phyloP scores from a whole-genome alignment of 371 early-diverging fungal species.

The Dinochytrium kinnereticum region DNA sequence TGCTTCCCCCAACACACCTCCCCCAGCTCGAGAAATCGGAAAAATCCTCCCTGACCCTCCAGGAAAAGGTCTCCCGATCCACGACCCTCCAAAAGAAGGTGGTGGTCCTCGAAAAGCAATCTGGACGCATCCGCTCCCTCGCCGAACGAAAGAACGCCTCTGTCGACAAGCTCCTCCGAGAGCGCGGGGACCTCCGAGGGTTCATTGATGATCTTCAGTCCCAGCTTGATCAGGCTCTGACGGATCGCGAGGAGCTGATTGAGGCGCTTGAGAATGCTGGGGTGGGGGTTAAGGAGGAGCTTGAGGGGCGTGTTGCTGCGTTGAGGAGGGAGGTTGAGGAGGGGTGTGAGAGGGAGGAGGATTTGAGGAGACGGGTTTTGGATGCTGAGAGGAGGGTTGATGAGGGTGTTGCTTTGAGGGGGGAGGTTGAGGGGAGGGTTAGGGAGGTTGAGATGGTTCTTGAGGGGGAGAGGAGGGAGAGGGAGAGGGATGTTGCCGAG shows the following conservation, averaged over 20 bases:
- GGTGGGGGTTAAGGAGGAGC: not conserved
- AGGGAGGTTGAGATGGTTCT: not conserved
- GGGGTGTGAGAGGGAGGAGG: not conserved
- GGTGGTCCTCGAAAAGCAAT: slow-evolving; percentile 23
- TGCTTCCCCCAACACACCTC: not conserved
- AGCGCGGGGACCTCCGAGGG: slow-evolving; percentile 22
- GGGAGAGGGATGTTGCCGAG: not conserved
- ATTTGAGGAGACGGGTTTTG: not conserved
- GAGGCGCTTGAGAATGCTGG: not conserved
- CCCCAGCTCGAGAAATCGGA: slow-evolving; percentile 40
- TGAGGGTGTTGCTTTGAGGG: not conserved
- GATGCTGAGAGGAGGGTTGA: not conserved
- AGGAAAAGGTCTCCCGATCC: slow-evolving; percentile 25
- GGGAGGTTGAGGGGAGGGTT: not conserved
- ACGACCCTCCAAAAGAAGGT: slow-evolving; percentile 20
- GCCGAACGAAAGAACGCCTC: slow-evolving; percentile 22
- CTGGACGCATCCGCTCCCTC: slow-evolving; percentile 20
- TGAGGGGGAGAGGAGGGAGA: not conserved
- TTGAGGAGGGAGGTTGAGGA: not conserved
- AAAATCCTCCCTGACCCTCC: slow-evolving; percentile 28
- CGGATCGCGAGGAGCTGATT: not conserved
- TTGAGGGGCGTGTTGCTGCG: not conserved
- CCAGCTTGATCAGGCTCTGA: slow-evolving; percentile 12
- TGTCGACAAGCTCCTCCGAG: slow-evolving; percentile 29
- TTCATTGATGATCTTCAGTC: slow-evolving; percentile 12